Percentiles rank a stretch among this genome's conserved stretches.
phyloP scores from a whole-genome alignment of 306 rosid genomes.

The Gastrolobium bilobum region DNA sequence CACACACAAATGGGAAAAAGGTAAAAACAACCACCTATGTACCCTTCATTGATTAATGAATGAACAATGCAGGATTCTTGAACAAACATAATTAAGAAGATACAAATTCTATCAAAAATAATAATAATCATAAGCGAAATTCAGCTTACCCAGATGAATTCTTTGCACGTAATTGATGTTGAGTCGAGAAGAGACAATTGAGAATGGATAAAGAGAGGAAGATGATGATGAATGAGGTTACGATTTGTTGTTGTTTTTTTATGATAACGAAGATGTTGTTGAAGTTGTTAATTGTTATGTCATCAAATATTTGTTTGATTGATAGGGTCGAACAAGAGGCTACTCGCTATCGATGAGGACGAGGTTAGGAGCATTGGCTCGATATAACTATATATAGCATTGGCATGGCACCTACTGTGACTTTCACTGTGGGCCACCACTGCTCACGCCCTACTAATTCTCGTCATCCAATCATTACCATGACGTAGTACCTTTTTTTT shows the following conservation, averaged over 20 bases:
- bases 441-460: too few species aligned
- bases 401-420: neutral
- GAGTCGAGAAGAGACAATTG: neutral
- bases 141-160: conserved; percentile 16
- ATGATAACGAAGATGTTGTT: neutral
- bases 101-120: neutral
- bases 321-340: neutral
- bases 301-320: conserved; percentile 27
- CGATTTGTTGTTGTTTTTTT: neutral
- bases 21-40: neutral
- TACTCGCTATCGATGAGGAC: conserved; percentile 13
- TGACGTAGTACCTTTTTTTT: too few species aligned
- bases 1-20: neutral
- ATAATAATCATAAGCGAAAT: neutral
- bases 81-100: neutral
- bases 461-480: too few species aligned
- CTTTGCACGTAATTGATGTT: conserved; percentile 15
- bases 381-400: neutral
- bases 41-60: neutral
- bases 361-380: neutral
- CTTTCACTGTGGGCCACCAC: neutral
- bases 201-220: neutral
- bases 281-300: conserved; percentile 38
- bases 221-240: neutral
- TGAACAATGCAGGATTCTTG: neutral